phyloP scores from a whole-genome alignment of 2,329 filamentous ascomycete genomes.

The Colletotrichum lini region DNA sequence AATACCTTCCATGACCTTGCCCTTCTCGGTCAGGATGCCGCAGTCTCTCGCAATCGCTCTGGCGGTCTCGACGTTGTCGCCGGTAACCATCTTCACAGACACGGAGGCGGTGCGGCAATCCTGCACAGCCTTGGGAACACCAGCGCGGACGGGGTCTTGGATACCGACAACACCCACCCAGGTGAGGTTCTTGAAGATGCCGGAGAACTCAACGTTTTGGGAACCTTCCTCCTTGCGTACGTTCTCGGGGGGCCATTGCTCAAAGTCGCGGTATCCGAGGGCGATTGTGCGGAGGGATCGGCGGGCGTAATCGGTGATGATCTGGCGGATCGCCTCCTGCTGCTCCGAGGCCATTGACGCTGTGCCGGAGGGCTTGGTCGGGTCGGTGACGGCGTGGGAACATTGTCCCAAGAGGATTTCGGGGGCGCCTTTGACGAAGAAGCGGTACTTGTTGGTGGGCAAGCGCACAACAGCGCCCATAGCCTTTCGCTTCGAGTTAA shows the following conservation, averaged over 20 bases:
- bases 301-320: conserved; percentile 69
- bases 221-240: conserved; percentile 73
- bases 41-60: conserved; percentile 60
- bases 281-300: conserved; percentile 78
- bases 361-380: conserved; percentile 53
- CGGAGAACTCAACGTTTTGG: conserved; percentile 66
- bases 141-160: conserved; percentile 42
- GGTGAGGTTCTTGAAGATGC: conserved; percentile 50
- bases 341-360: conserved; percentile 50
- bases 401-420: conserved; percentile 65
- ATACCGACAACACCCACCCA: conserved; percentile 57
- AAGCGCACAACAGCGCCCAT: conserved; percentile 59
- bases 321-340: conserved; percentile 50
- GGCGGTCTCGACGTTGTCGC: conserved; percentile 66
- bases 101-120: conserved; percentile 40
- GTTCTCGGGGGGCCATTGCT: conserved; percentile 76
- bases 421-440: conserved; percentile 68
- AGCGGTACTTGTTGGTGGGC: conserved; percentile 53
- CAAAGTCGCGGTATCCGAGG: conserved; percentile 76
- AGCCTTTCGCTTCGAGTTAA: conserved; percentile 67
- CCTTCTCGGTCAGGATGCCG: conserved; percentile 73
- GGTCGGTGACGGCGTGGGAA: conserved; percentile 60
- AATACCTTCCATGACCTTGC: conserved; percentile 72
- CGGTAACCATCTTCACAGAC: conserved; percentile 64
- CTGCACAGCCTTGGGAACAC: conserved; percentile 42